Base-by-base conservation (phyloP, 2,329 filamentous ascomycete species). In the Dactylonectria macrodidyma region DNA sequence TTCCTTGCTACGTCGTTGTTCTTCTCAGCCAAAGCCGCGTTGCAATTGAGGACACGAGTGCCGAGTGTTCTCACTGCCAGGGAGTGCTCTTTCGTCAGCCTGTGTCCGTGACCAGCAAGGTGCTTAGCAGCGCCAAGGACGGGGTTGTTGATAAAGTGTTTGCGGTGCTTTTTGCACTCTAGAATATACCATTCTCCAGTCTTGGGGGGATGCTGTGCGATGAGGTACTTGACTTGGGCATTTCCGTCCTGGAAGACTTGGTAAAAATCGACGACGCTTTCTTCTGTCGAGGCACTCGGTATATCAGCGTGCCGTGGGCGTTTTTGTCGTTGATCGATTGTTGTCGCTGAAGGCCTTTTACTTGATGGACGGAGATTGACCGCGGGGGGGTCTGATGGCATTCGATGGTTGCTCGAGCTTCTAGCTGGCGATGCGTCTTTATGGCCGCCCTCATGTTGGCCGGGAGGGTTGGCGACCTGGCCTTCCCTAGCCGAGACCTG, bases 181-280 rank as follows among this genome's bases (percentile, higher is more conserved):
- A 68, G n/a, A 9, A 68, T 68, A 19, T 65, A 65, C 57, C 57
- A 68, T 5, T 33, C 7, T 2, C 50, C 61, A 12, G 14, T 19
- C 14, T 9, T 19, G 12, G n/a, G 7, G 1, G 60, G 65, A 26
- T 51, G 56, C 7, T 19, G 56, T 5, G 24, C 50, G 11, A 68
- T 62, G 4, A 34, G 14, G 47, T 65, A 62, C 30, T 68, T 65
- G 44, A 54, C 14, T n/a, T 24, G 10, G 16, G 66, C 57, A 3
- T 59, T 52, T 14, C 62, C 62, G 2, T 36, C 33, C 24, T 65
- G 62, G 24, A 51, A 68, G 6, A 68, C 62, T 10, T 65, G 12
- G 16, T 61, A 38, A 16, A 62, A 68, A 5, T 68, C 56, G 14
- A 66, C 52, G 34, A 55, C 16, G 3, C 26, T 34, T 34, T 8